These are phyloP conservation scores for Exophiala sp. DNA, from an alignment of 2,329 filamentous ascomycete species.

Conservation along the genomic window DNA sequence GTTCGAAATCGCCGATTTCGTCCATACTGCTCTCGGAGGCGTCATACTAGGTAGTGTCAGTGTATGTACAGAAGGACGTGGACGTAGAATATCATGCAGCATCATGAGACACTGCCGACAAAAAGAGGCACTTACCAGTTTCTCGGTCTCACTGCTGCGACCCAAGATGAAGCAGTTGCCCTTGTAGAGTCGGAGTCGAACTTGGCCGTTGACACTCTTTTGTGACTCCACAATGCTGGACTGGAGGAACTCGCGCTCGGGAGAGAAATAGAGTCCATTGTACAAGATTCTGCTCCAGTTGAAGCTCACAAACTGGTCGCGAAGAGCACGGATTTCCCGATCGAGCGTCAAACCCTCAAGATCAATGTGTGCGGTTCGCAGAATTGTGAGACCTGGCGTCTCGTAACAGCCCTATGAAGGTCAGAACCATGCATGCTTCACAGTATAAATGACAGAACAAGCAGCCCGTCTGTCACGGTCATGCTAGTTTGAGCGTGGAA, in stretches of 20 bases:
- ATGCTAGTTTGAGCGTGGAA: no score
- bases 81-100: neutral
- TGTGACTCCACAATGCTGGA: conserved; percentile 56
- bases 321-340: conserved; percentile 60
- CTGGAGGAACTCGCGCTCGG: conserved; percentile 66
- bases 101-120: no score
- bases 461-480: no score
- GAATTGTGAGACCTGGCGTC: conserved; percentile 42
- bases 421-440: no score
- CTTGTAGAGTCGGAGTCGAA: conserved; percentile 62
- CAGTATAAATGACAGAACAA: no score
- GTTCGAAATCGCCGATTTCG: conserved; percentile 61
- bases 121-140: conserved; percentile 44
- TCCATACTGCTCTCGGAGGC: conserved; percentile 64
- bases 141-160: conserved; percentile 58
- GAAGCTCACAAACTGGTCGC: conserved; percentile 65
- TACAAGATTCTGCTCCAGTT: conserved; percentile 40
- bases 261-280: conserved; percentile 52
- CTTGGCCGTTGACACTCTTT: conserved; percentile 56
- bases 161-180: conserved; percentile 56
- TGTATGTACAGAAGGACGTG: neutral
- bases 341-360: conserved; percentile 63
- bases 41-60: conserved; percentile 43
- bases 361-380: conserved; percentile 55
- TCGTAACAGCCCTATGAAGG: conserved; percentile 30